Conservation (phyloP, 2,329 filamentous ascomycete species). For the Penicillium rolfsii region DNA sequence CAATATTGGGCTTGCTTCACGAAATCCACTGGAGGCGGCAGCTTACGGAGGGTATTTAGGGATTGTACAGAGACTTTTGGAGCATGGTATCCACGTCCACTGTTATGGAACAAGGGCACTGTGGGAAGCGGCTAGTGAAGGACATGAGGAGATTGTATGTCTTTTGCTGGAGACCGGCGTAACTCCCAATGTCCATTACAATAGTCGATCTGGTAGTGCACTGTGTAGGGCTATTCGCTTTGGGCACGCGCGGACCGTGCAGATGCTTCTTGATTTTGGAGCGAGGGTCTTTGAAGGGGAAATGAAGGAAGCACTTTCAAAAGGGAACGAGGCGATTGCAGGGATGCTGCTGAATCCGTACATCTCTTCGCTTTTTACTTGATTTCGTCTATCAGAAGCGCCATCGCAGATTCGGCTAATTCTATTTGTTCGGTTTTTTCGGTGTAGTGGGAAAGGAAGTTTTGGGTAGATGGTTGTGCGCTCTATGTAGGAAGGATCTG, state of each 20-base stretch:
- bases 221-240: neutral
- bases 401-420: neutral
- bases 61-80: neutral
- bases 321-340: neutral
- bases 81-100: neutral
- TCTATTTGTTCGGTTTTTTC: neutral
- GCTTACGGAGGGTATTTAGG: neutral
- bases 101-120: neutral
- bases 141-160: neutral
- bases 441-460: too few species aligned
- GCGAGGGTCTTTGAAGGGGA: neutral
- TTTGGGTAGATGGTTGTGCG: too few species aligned
- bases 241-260: neutral
- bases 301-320: neutral
- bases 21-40: neutral
- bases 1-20: neutral
- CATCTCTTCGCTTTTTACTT: neutral
- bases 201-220: neutral
- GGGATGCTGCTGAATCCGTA: neutral
- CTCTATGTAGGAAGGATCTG: neutral
- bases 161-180: neutral
- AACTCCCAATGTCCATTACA: neutral
- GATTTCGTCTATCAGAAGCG: neutral
- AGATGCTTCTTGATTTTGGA: neutral
- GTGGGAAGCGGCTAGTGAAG: neutral